A percentile compares a stretch with the other conserved stretches of the same genome.
Conservation (phyloP, 2,329 filamentous ascomycete species). For the Davidsoniella eucalypti region DNA sequence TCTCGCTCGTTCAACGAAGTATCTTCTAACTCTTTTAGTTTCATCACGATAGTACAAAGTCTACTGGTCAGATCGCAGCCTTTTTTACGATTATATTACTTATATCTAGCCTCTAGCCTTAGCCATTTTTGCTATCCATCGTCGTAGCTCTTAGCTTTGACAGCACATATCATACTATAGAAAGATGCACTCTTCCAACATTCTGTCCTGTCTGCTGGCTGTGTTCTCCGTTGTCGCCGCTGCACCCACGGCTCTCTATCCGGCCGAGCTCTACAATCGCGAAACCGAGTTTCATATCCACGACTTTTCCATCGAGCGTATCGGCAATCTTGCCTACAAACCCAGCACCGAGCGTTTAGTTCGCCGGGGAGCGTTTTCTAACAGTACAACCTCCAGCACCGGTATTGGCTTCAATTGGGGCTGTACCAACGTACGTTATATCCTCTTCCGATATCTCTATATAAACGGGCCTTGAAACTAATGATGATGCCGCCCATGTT, state of each 20-base stretch:
- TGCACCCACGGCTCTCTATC: neutral
- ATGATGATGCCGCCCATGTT: neutral
- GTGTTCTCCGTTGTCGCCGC: neutral
- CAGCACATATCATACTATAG: neutral
- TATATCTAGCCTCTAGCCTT: too few relatives aligned
- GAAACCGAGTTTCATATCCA: neutral
- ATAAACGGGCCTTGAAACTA: neutral
- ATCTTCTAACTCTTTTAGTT: too few relatives aligned
- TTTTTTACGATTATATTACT: too few relatives aligned
- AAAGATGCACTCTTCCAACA: neutral
- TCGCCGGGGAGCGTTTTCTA: neutral
- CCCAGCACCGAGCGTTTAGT: neutral
- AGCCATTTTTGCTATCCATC: too few relatives aligned
- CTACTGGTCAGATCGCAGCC: too few relatives aligned
- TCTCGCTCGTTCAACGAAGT: too few relatives aligned
- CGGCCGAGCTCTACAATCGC: neutral
- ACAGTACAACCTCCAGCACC: constrained; percentile 1
- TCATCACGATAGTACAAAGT: too few relatives aligned
- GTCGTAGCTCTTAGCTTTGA: too few relatives aligned
- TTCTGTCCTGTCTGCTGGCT: neutral
- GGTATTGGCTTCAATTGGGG: constrained; percentile 10
- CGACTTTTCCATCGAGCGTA: neutral
- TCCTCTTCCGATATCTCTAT: neutral
- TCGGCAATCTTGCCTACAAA: neutral
- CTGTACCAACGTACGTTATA: constrained; percentile 10